Conservation (phyloP, 139 green algal species). For the Chlorella sp. region DNA sequence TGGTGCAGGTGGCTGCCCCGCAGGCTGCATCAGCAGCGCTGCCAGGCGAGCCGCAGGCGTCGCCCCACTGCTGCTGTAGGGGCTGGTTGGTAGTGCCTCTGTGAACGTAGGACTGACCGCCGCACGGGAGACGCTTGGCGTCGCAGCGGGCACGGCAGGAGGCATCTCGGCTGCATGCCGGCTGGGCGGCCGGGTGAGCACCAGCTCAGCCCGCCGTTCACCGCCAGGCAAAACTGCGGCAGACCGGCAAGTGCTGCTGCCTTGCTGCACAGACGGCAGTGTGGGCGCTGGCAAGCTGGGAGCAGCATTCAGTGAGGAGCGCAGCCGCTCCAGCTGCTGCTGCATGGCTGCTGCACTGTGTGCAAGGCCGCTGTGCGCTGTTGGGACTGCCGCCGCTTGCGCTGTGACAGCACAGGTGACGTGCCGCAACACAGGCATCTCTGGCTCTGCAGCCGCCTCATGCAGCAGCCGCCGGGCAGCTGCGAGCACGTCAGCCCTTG, state of each 20-base stretch:
- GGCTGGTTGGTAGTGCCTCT: not conserved
- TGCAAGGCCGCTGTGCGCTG: not conserved
- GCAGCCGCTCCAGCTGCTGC: not conserved
- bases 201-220: slow-evolving; percentile 1
- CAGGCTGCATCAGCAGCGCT: not conserved
- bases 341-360: not conserved
- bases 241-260: not conserved
- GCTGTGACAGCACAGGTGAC: not conserved
- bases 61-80: not conserved
- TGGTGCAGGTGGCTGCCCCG: not conserved
- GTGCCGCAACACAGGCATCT: not conserved
- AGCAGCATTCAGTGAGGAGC: not conserved
- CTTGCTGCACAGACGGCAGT: not conserved
- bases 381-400: not conserved
- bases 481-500: not conserved
- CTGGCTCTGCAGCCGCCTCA: not conserved
- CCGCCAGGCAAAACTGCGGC: not conserved
- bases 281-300: too few species aligned
- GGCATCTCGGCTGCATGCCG: not conserved
- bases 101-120: too few species aligned
- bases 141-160: not conserved
- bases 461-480: not conserved
- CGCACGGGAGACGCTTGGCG: not conserved
- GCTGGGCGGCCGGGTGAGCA: not conserved
- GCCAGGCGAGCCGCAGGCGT: not conserved